Evolutionary conservation across 2,329 filamentous ascomycete genomes (phyloP).

Genomic region (Pseudogymnoascus sp.): DNA sequence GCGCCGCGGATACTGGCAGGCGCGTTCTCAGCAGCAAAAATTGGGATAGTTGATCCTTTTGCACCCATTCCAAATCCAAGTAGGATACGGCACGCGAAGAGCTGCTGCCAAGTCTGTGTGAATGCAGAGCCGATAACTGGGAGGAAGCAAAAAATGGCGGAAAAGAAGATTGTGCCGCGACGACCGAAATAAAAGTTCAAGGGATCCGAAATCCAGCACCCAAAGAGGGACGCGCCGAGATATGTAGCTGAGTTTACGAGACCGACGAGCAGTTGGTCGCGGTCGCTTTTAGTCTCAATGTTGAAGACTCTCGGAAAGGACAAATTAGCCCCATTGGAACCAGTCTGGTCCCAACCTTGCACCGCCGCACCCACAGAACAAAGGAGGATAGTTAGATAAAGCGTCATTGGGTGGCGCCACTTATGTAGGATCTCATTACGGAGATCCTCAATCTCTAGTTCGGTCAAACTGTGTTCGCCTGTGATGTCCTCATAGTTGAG

Average conservation of each 20-base stretch:
- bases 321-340: conserved; percentile 41
- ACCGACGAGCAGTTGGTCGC: conserved; percentile 49
- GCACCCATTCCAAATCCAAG: conserved; percentile 55
- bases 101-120: conserved; percentile 49
- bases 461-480: conserved; percentile 47
- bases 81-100: conserved; percentile 47
- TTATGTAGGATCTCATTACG: conserved; percentile 56
- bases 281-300: conserved; percentile 31
- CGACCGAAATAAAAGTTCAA: conserved; percentile 50
- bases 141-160: conserved; percentile 52
- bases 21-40: conserved; percentile 47
- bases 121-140: conserved; percentile 52
- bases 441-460: conserved; percentile 51
- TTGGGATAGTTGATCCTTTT: conserved; percentile 42
- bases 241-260: conserved; percentile 44
- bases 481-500: conserved; percentile 50
- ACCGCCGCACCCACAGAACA: conserved; percentile 65
- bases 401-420: conserved; percentile 53
- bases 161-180: conserved; percentile 55
- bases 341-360: conserved; percentile 40
- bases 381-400: conserved; percentile 59
- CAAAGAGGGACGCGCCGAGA: conserved; percentile 42
- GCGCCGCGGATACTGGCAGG: conserved; percentile 45
- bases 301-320: conserved; percentile 37
- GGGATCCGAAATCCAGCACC: conserved; percentile 54